Conservation (phyloP, 176 grass and related monocot species). For the maize (Zea mays) region Zm-B73-REFERENCE-NAM-5.0 NC_050105.1:144417501-144418000, state of each 20-base stretch:
- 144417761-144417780: background rate
- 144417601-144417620: constrained; percentile 29
- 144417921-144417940: too few species aligned
- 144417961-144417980: too few species aligned
- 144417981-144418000: too few species aligned
- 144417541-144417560: constrained; percentile 2
- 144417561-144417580: constrained; percentile 20
- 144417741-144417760: background rate
- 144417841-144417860: too few species aligned
- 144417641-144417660: constrained; percentile 30
- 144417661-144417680: constrained; percentile 30
- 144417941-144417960: too few species aligned
- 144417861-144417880: too few species aligned
- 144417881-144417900: too few species aligned
- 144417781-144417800: background rate
- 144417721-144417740: background rate
- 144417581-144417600: constrained; percentile 28
- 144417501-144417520: background rate
- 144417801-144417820: background rate
- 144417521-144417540: constrained; percentile 14
- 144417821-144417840: too few species aligned
- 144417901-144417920: too few species aligned
- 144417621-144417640: constrained; percentile 20
- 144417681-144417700: constrained; percentile 12
- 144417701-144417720: constrained; percentile 1